Conservation (phyloP, 1,284 basidiomycete genomes). For the Sanghuangporus weigelae region DNA sequence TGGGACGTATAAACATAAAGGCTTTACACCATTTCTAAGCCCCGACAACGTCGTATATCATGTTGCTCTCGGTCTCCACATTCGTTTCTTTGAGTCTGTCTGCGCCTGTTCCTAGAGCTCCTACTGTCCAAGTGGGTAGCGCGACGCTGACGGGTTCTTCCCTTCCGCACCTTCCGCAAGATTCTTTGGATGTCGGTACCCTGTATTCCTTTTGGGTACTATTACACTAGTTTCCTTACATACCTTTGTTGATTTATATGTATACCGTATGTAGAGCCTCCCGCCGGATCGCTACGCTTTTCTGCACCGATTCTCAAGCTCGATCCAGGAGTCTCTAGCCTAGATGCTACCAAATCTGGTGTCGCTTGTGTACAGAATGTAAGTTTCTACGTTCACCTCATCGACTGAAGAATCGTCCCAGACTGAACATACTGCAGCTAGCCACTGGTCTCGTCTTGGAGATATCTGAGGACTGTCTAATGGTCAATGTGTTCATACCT, state of each 20-base stretch:
- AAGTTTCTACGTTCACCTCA: background rate
- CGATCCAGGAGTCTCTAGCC: conserved; percentile 26
- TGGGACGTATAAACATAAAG: too few relatives aligned
- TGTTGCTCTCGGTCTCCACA: too few relatives aligned
- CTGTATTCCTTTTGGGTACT: background rate
- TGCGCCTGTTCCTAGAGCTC: background rate
- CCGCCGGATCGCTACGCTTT: conserved; percentile 49
- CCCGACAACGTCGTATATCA: too few relatives aligned
- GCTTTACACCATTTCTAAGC: too few relatives aligned
- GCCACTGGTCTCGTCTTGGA: too few relatives aligned
- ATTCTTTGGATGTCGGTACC: background rate
- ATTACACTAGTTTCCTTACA: background rate
- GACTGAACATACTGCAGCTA: too few relatives aligned
- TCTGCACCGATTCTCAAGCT: conserved; percentile 50
- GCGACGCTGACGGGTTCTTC: background rate
- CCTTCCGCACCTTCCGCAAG: background rate
- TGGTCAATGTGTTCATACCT: conserved; percentile 42
- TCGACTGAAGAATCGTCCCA: too few relatives aligned
- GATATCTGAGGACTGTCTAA: conserved; percentile 42
- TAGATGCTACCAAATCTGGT: conserved; percentile 46
- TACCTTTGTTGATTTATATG: conserved; percentile 41
- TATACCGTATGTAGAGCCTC: conserved; percentile 64
- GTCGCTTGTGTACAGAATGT: conserved; percentile 48
- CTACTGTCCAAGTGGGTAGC: background rate
- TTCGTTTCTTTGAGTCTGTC: too few relatives aligned